phyloP scores from a whole-genome alignment of 2,329 filamentous ascomycete genomes.

The Graphilbum sp. region DNA sequence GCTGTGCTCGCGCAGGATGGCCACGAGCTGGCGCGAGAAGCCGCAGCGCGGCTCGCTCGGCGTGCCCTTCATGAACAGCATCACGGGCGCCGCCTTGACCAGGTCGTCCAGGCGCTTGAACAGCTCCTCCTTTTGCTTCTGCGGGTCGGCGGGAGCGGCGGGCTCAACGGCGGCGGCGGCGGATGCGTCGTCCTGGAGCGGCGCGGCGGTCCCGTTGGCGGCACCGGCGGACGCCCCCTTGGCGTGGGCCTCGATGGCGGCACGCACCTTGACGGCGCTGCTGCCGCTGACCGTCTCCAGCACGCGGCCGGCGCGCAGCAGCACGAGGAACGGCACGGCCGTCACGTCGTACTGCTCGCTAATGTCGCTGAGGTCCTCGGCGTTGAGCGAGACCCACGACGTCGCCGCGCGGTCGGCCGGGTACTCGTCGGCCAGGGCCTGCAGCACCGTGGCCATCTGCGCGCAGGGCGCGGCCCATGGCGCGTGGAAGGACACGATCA shows the following conservation, averaged over 20 bases:
- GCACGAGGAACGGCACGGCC: slow-evolving; percentile 80
- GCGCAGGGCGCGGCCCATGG: slow-evolving; percentile 93
- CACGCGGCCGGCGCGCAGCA: slow-evolving; percentile 58
- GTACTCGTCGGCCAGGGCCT: slow-evolving; percentile 75
- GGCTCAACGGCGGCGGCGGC: slow-evolving; percentile 21
- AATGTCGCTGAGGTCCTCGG: slow-evolving; percentile 83
- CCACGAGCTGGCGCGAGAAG: slow-evolving; percentile 82
- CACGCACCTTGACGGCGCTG: slow-evolving; percentile 71
- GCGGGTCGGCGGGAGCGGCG: slow-evolving; percentile 26
- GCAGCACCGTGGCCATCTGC: slow-evolving; percentile 79
- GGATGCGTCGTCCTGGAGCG: too few relatives aligned
- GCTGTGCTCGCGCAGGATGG: slow-evolving; percentile 69
- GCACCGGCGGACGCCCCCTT: slow-evolving; percentile 23
- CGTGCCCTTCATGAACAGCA: slow-evolving; percentile 99
- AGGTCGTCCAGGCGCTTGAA: slow-evolving; percentile 66
- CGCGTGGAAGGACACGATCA: slow-evolving; percentile 87
- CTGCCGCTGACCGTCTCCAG: slow-evolving; percentile 80
- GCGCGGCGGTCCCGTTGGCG: too few relatives aligned
- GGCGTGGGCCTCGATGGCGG: slow-evolving; percentile 71
- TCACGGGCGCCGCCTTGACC: slow-evolving; percentile 89
- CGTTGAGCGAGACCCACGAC: slow-evolving; percentile 80
- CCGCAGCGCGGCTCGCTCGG: slow-evolving; percentile 93
- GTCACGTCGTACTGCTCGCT: slow-evolving; percentile 89
- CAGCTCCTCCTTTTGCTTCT: slow-evolving; percentile 65
- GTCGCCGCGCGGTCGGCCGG: slow-evolving; percentile 50